Evolutionary conservation across 2,329 filamentous ascomycete species (phyloP).

Genomic region (Fusarium keratoplasticum): DNA sequence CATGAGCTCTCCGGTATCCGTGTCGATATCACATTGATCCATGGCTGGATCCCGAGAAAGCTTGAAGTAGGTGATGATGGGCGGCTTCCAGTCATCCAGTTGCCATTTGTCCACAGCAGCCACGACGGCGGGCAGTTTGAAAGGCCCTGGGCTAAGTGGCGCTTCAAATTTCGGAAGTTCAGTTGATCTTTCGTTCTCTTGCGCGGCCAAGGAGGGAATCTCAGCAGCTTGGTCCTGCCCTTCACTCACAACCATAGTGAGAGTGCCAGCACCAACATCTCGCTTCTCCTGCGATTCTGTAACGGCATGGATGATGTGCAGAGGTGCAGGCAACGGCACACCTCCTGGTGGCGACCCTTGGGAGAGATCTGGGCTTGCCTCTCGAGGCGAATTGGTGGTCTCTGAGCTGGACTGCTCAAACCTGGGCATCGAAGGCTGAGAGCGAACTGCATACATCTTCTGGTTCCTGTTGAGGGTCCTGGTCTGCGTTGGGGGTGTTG

Average conservation of each 20-base stretch:
- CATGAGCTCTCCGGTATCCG: slow-evolving; percentile 50
- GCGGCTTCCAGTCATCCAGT: background rate
- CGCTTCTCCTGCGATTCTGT: background rate
- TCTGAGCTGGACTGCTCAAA: slow-evolving; percentile 1
- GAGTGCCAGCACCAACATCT: background rate
- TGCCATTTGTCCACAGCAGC: slow-evolving; percentile 10
- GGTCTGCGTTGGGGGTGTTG: background rate
- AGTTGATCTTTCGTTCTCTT: background rate
- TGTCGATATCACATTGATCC: slow-evolving; percentile 51
- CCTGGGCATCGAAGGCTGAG: background rate
- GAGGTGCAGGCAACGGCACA: slow-evolving; percentile 30
- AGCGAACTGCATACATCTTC: background rate
- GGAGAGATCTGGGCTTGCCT: background rate
- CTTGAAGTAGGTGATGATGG: background rate
- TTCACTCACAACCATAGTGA: slow-evolving; percentile 27
- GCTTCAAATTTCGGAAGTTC: background rate
- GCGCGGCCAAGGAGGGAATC: background rate
- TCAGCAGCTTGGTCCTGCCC: background rate
- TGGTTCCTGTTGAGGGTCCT: background rate
- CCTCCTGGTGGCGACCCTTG: background rate
- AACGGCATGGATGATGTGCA: slow-evolving; percentile 36
- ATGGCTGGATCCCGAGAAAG: background rate
- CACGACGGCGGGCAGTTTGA: background rate
- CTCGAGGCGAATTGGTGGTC: slow-evolving; percentile 17
- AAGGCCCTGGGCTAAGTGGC: background rate